phyloP scores from a whole-genome alignment of 2,329 filamentous ascomycete species.

The Phyllosticta citrichinensis region DNA sequence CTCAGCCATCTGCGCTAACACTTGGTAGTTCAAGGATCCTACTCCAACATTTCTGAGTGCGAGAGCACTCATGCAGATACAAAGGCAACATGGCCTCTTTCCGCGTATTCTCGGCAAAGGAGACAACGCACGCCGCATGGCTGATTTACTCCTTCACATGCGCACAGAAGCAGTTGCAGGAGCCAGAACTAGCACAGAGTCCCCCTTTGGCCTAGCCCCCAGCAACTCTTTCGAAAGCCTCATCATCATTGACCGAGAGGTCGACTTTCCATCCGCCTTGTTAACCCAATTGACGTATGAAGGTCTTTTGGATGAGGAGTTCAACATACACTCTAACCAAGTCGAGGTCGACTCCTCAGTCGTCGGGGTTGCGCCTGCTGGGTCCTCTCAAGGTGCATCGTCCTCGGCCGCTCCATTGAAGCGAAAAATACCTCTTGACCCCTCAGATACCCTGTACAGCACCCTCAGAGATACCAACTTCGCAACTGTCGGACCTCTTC shows the following conservation, averaged over 20 bases:
- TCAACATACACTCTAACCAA: conserved; percentile 85
- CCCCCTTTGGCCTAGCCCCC: conserved; percentile 60
- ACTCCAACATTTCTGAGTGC: conserved; percentile 84
- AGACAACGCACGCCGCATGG: conserved; percentile 80
- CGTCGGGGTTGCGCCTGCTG: conserved; percentile 60
- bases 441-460: conserved; percentile 77
- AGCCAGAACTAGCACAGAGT: conserved; percentile 45
- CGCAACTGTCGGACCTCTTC: conserved; percentile 76
- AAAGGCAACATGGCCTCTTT: conserved; percentile 85
- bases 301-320: conserved; percentile 87
- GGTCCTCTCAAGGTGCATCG: conserved; percentile 39
- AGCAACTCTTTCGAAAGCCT: conserved; percentile 83
- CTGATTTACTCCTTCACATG: conserved; percentile 82
- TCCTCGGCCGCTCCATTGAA: conserved; percentile 48
- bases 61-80: conserved; percentile 86
- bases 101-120: conserved; percentile 92
- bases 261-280: conserved; percentile 84
- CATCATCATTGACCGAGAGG: conserved; percentile 89
- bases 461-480: conserved; percentile 90
- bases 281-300: conserved; percentile 96
- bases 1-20: conserved; percentile 17
- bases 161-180: conserved; percentile 77
- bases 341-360: conserved; percentile 87
- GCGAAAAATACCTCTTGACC: conserved; percentile 80
- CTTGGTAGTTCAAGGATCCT: conserved; percentile 62